phyloP scores from a whole-genome alignment of 2,329 filamentous ascomycete genomes.

The Cladosporium halotolerans region DNA sequence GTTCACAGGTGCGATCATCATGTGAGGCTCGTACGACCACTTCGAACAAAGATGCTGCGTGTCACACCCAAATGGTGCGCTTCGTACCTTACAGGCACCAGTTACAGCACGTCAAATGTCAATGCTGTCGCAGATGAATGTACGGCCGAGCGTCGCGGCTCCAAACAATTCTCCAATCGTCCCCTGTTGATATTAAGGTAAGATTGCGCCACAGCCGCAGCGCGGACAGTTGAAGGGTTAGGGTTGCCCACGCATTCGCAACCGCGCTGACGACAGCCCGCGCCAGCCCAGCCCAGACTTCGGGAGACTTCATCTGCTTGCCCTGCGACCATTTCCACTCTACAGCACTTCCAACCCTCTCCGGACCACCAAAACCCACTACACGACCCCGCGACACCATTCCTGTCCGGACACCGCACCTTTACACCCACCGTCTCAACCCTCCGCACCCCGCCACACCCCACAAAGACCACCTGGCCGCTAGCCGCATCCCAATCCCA shows the following conservation, averaged over 20 bases:
- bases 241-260: not conserved
- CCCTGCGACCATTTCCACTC: not conserved
- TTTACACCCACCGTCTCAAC: not conserved
- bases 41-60: no score
- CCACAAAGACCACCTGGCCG: constrained; percentile 9
- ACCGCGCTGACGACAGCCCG: not conserved
- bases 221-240: not conserved
- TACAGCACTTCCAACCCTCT: not conserved
- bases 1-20: no score
- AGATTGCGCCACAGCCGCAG: not conserved
- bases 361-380: not conserved
- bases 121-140: no score
- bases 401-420: no score
- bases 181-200: not conserved
- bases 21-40: no score
- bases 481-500: not conserved
- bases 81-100: no score
- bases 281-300: not conserved
- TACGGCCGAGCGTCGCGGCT: no score
- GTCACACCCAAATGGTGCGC: no score
- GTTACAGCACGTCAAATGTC: no score
- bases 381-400: no score
- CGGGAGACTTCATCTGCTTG: not conserved
- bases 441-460: not conserved
- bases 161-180: no score